Evolutionary conservation across 768 basidiomycete genomes (phyloP), one percentile per base, ranked within the genome.

Genomic region (Clitopilus hobsonii): DNA sequence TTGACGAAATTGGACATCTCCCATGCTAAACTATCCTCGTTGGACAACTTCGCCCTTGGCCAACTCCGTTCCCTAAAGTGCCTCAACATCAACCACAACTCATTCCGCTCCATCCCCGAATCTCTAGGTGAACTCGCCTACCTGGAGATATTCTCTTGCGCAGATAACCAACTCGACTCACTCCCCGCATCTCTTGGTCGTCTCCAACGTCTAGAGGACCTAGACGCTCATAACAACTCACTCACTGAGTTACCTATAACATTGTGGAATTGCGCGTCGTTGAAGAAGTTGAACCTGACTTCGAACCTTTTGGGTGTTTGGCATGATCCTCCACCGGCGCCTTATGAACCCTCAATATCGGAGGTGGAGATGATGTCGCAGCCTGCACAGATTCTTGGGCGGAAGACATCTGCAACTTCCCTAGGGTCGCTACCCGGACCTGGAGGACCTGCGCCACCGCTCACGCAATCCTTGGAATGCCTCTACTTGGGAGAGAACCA

Each of bases 141-240:
- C 56, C 82, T 99, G 28, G 77, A 85, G 61, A 75, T 72, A 0
- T 80, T 99, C 6, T 89, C 89, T 10, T 92, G 91, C 65, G 90
- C 91, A n/a, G 91, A 98, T 69, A 98, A 98, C 71, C 81, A 86
- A 60, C 79, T 99, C 18, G 82, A 83, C 53, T 70, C 78, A 14
- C 78, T 98, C 0, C 97, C 97, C 0, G 67, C 75, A 10, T 83
- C 81, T 38, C 85, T 98, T 49, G 93, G 93, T 13, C 74, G 75
- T 7, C 75, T 98, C 45, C 83, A 84, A 69, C 84, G 82, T 38
- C 79, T 98, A 8, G 81, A 86, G 60, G 74, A 71, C 1, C 77
- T 99, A 38, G 92, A 97, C 60, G 88, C 88, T 2, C 95, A 98
- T 65, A 94, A 91, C 66, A 99, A 98, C 73, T 88, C 86, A 61